Conservation (phyloP, 2,329 filamentous ascomycete species). For the Fusarium mangiferae region DNA sequence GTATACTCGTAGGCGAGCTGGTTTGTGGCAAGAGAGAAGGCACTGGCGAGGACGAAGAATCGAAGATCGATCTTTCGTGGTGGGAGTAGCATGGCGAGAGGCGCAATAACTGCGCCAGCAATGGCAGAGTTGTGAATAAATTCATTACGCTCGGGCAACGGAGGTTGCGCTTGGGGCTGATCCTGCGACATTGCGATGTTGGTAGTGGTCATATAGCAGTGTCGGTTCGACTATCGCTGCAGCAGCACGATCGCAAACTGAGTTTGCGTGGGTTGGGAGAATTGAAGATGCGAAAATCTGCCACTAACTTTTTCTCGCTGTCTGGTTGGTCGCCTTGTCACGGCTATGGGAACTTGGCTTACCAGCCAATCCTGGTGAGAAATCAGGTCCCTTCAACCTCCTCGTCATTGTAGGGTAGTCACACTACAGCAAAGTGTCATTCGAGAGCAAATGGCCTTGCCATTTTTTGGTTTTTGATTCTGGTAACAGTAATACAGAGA, state of each 20-base stretch:
- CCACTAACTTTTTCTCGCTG: slow-evolving; percentile 26
- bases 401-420: neutral
- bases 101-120: slow-evolving; percentile 58
- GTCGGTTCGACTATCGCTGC: neutral
- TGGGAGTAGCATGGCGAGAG: slow-evolving; percentile 61
- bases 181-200: slow-evolving; percentile 44
- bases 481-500: neutral
- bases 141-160: slow-evolving; percentile 49
- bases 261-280: neutral
- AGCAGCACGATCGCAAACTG: slow-evolving; percentile 2
- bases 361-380: neutral
- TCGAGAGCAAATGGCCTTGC: neutral
- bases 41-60: slow-evolving; percentile 59
- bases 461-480: neutral
- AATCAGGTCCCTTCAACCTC: neutral
- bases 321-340: slow-evolving; percentile 5
- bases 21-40: slow-evolving; percentile 64
- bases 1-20: slow-evolving; percentile 68
- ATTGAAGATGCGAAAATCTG: slow-evolving; percentile 21
- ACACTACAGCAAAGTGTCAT: neutral
- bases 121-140: slow-evolving; percentile 61
- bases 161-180: slow-evolving; percentile 37
- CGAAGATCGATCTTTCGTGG: slow-evolving; percentile 64
- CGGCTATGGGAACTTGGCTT: neutral
- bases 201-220: neutral